Evolutionary conservation across 2,329 filamentous ascomycete species (phyloP).

Genomic region (Geosmithia flava): DNA sequence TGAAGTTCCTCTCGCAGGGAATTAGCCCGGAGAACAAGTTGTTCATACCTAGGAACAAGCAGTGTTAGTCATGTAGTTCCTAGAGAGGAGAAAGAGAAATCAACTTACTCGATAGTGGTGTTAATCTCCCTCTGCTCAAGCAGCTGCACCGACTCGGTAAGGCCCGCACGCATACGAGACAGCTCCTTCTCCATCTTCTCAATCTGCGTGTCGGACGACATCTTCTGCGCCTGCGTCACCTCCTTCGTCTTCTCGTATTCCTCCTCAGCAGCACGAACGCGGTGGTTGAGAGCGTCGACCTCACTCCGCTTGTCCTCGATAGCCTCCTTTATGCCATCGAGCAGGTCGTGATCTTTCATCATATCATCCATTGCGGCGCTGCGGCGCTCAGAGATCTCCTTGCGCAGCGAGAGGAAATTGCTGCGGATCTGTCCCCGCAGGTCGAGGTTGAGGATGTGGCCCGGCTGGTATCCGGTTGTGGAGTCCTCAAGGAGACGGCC

Average conservation of each 20-base stretch:
- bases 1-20: slow-evolving; percentile 92
- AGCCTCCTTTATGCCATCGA: slow-evolving; percentile 91
- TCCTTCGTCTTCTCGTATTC: slow-evolving; percentile 93
- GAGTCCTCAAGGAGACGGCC: slow-evolving; percentile 75
- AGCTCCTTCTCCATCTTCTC: slow-evolving; percentile 98
- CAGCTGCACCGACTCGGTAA: slow-evolving; percentile 77
- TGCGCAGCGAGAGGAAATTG: slow-evolving; percentile 65
- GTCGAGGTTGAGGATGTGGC: slow-evolving; percentile 80
- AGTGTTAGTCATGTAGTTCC: neutral
- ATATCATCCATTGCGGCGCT: slow-evolving; percentile 75
- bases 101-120: slow-evolving; percentile 84
- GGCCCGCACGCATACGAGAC: slow-evolving; percentile 75
- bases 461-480: slow-evolving; percentile 77
- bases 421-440: slow-evolving; percentile 72
- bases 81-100: neutral
- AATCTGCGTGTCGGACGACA: slow-evolving; percentile 83
- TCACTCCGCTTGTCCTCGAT: slow-evolving; percentile 93
- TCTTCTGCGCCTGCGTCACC: slow-evolving; percentile 71
- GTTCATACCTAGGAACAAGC: slow-evolving; percentile 57
- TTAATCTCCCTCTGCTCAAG: slow-evolving; percentile 96
- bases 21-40: slow-evolving; percentile 74
- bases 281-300: slow-evolving; percentile 82
- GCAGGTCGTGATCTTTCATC: slow-evolving; percentile 85
- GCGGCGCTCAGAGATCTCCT: slow-evolving; percentile 84
- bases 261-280: slow-evolving; percentile 76